Base-by-base conservation (phyloP, 768 basidiomycete species). In the Mycena epipterygia region DNA sequence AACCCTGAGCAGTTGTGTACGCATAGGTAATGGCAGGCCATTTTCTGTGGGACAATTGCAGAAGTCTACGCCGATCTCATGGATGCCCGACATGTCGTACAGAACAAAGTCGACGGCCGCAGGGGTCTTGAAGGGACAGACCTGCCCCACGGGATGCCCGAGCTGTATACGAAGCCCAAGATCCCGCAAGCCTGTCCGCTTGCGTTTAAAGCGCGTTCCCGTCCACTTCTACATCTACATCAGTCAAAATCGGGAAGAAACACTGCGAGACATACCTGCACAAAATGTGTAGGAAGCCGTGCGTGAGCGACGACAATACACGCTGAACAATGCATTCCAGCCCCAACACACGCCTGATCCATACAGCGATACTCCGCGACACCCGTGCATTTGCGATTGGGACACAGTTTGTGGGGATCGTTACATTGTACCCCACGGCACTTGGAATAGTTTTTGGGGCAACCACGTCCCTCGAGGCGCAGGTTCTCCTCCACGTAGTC, bases 81-180 rank as follows among this genome's bases (percentile, higher is more conserved):
- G 73, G 17, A 74, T 48, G 5, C 73, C 73, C 2, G 46, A 27
- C 9, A 56, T 17, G 29, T 72, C 53, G 48, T 70, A 61, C 14
- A 73, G 21, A 1, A 67, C 63, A 29, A 74, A 71, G 33, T 64
- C 62, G 27, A 19, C 17, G 0, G n/a, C 23, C 0, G 53, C 59
- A 3, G 57, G 9, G 6, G n/a, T 2, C 19, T 13, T 32, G 21
- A 19, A 53, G 0, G 58, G 51, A 8, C 69, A 71, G 8, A 55
- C 11, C 0, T 35, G n/a, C 4, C 69, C 63, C 0, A 29, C 37
- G 1, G 46, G 59, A 49, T 74, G 70, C 8, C 67, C 71, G 1
- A 74, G 62, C 63, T 74, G 70, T 12, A 73, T 27, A 0, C 63
- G 61, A 11, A 74, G 63, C 1, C 73, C 73, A 2, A 74, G 71